phyloP scores from a whole-genome alignment of 2,329 filamentous ascomycete species.

The Penicillium sp. region DNA sequence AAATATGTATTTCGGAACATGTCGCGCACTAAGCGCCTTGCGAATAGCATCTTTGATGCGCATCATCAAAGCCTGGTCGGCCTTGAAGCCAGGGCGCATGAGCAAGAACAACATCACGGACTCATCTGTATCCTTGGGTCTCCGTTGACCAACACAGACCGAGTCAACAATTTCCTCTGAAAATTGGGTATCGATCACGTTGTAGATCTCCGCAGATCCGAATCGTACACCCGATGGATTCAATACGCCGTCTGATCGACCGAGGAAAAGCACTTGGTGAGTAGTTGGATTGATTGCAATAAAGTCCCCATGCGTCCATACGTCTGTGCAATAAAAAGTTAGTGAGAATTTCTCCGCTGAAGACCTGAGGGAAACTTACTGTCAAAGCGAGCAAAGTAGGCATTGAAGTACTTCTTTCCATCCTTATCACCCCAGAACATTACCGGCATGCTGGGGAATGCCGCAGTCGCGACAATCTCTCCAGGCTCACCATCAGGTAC shows the following conservation, averaged over 20 bases:
- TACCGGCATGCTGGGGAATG: slow-evolving; percentile 75
- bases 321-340: slow-evolving; percentile 16
- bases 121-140: slow-evolving; percentile 59
- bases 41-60: slow-evolving; percentile 65
- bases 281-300: slow-evolving; percentile 68
- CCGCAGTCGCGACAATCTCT: slow-evolving; percentile 67
- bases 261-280: slow-evolving; percentile 47
- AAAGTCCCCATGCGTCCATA: slow-evolving; percentile 74
- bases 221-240: slow-evolving; percentile 81
- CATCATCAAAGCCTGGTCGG: slow-evolving; percentile 55
- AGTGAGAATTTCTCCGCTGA: neutral
- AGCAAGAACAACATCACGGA: slow-evolving; percentile 59
- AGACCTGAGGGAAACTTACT: slow-evolving; percentile 17
- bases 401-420: slow-evolving; percentile 54
- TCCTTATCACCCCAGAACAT: slow-evolving; percentile 58
- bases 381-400: slow-evolving; percentile 60
- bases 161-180: slow-evolving; percentile 63
- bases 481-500: slow-evolving; percentile 66
- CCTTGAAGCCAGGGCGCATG: slow-evolving; percentile 57
- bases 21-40: slow-evolving; percentile 65
- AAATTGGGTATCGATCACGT: slow-evolving; percentile 61
- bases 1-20: slow-evolving; percentile 76
- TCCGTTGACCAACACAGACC: slow-evolving; percentile 75
- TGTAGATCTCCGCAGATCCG: slow-evolving; percentile 77
- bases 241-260: slow-evolving; percentile 66